Base-by-base conservation (phyloP, 192 early-diverging fungal genomes). In the Podila epicladia region DNA sequence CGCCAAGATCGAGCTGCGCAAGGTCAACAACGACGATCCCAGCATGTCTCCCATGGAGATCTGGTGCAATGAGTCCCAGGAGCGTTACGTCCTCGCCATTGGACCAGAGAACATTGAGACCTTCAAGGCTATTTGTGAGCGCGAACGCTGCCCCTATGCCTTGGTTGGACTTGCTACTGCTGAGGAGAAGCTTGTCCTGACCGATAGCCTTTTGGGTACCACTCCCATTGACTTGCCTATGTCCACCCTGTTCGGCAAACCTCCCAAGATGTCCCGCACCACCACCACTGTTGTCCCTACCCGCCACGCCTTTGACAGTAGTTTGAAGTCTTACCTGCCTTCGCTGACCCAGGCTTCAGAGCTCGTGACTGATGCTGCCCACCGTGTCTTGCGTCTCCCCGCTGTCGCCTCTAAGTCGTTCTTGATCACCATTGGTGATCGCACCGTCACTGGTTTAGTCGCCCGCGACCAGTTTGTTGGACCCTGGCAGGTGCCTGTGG, bases 31-130 rank as follows among this genome's bases (percentile, higher is more conserved):
- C 67, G 97, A 95, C 73, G 98, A 99, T 71, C 87, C 91, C 13
- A 83, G 92, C 61, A 94, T 99, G 94, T 96, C 94, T 59, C 98
- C 98, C n/a, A 98, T 99, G 98, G 98, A 99, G 82, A 97, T 99
- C 58, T 99, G 98, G 98, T 99, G 98, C 87, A 99, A 99, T 57
- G 98, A 99, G 85, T 92, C 95, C 51, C 98, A 99, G 85, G 98
- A 99, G 83, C 93, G 98, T 62, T 99, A 99, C 73, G 98, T 99
- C n/a, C 83, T 98, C 65, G 97, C 97, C 2, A 92, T 99, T 5
- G 65, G 82, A 45, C 89, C 92, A 2, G 89, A 91, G 64, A 87
- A 86, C 62, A 75, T 96, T 71, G 85, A 82, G 2, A 70, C 69
- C 8, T 98, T 99, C 75, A 84, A 88, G 74, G 77, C 66, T 6